A percentile compares a stretch with the other conserved stretches of the same genome.
Conservation (phyloP, 139 green algal genomes). For the Chlamydomonas incerta region DNA sequence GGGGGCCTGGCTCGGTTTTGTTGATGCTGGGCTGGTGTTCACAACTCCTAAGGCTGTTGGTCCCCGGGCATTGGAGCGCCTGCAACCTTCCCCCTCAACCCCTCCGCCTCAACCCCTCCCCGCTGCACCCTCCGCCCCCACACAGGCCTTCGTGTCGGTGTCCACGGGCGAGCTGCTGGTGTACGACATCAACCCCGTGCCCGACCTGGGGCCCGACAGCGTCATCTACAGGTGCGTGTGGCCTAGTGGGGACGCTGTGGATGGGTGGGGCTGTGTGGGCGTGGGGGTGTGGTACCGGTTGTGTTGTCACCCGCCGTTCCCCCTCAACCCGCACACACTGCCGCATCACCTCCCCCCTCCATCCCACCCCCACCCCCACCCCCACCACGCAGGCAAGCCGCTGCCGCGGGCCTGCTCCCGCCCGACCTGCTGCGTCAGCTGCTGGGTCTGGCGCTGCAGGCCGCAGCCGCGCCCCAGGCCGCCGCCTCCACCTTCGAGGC, state of each 20-base stretch:
- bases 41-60: too few species aligned
- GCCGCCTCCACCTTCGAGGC: not conserved
- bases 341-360: too few species aligned
- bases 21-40: too few species aligned
- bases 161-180: slow-evolving; percentile 21
- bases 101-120: too few species aligned
- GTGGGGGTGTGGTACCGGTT: too few species aligned
- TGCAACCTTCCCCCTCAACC: too few species aligned
- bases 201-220: slow-evolving; percentile 36
- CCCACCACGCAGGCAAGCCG: slow-evolving; percentile 16
- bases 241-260: too few species aligned
- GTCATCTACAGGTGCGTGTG: not conserved
- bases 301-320: not conserved
- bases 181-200: slow-evolving; percentile 30
- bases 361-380: not conserved
- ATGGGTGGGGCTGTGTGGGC: too few species aligned
- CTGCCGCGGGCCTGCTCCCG: slow-evolving; percentile 26
- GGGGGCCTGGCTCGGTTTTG: too few species aligned
- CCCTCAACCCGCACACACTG: not conserved
- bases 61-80: too few species aligned
- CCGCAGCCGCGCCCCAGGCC: not conserved
- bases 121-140: too few species aligned
- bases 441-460: slow-evolving; percentile 1
- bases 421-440: slow-evolving; percentile 18
- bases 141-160: slow-evolving; percentile 14